phyloP scores from a whole-genome alignment of 2,329 filamentous ascomycete species.

The Monosporascus sp. region DNA sequence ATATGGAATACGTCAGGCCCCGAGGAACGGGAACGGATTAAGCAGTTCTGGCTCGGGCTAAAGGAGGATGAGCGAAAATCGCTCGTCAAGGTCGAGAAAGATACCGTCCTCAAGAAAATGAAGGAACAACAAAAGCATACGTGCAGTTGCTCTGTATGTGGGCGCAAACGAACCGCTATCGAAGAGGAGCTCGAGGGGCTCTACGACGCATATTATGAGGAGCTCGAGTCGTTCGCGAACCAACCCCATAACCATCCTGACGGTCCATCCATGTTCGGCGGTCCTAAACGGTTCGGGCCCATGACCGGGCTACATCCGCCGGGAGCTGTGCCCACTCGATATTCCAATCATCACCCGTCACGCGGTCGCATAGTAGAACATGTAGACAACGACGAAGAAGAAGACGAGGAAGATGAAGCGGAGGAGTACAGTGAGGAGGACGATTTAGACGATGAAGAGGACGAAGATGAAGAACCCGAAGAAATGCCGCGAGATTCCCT shows the following conservation, averaged over 20 bases:
- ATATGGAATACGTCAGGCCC: slow-evolving; percentile 97
- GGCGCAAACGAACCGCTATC: slow-evolving; percentile 91
- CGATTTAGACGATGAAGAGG: slow-evolving; percentile 43
- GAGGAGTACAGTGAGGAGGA: slow-evolving; percentile 47
- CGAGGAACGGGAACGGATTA: slow-evolving; percentile 94
- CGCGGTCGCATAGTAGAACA: slow-evolving; percentile 70
- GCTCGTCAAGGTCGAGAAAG: slow-evolving; percentile 96
- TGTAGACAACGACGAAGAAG: slow-evolving; percentile 51
- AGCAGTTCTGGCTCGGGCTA: slow-evolving; percentile 94
- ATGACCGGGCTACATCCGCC: slow-evolving; percentile 51
- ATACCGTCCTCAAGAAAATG: slow-evolving; percentile 97
- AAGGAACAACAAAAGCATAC: slow-evolving; percentile 99
- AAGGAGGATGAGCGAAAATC: slow-evolving; percentile 93
- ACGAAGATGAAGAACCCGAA: slow-evolving; percentile 47
- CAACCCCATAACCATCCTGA: slow-evolving; percentile 63
- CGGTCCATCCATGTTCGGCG: slow-evolving; percentile 63
- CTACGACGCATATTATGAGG: slow-evolving; percentile 97
- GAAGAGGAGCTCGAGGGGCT: slow-evolving; percentile 96
- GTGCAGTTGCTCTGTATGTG: slow-evolving; percentile 96
- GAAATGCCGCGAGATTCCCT: slow-evolving; percentile 57
- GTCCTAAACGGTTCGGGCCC: slow-evolving; percentile 58
- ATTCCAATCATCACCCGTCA: slow-evolving; percentile 64
- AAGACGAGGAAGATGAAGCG: slow-evolving; percentile 47
- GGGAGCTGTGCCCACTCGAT: slow-evolving; percentile 53
- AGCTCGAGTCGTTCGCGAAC: slow-evolving; percentile 95